Base-by-base conservation (phyloP, 1,284 basidiomycete species). In the Clitocybe nebularis region DNA sequence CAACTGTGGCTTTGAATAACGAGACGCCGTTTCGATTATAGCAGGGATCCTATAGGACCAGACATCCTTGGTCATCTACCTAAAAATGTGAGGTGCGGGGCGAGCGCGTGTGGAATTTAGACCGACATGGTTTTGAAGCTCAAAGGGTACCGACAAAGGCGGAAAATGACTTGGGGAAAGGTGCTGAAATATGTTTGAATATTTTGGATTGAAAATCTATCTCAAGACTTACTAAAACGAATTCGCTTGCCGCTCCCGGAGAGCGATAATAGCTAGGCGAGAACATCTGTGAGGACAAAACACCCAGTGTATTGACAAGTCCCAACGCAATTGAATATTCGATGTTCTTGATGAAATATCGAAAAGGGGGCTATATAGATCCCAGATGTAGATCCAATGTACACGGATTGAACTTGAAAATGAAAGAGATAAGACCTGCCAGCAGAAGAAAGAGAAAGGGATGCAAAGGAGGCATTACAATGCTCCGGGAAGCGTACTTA, bases 241-340 rank as follows among this genome's bases (percentile, higher is more conserved):
- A 45, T 26, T 62, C 51, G 39, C 42, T 54, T 16, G 41, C 32
- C 29, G 41, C 49, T 34, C 54, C 51, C 17, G 41, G 47, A 16
- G 25, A 16, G 17, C 26, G 38, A 13, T 39, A 39, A 17, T 39
- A 39, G 10, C 24, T 28, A 1, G 40, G 32, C 13, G 17, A 20
- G n/a, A 39, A 39, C 38, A 42, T 42, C 32, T n/a, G n/a, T n/a
- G 37, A 7, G 16, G 28, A 16, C 26, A 29, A 30, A 14, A 11
- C 16, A 25, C 16, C 21, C 4, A 39, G 14, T 5, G 24, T 3
- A 25, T 29, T 48, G 50, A 52, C 43, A n/a, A n/a, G n/a, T n/a
- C n/a, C n/a, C n/a, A n/a, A n/a, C n/a, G n/a, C 90, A 74, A 90
- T 91, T 75, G 85, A 88, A 42, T 84, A 92, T 58, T n/a, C 16